Conservation (phyloP, 257 asterid species). For the Solanum chaucha region DNA sequence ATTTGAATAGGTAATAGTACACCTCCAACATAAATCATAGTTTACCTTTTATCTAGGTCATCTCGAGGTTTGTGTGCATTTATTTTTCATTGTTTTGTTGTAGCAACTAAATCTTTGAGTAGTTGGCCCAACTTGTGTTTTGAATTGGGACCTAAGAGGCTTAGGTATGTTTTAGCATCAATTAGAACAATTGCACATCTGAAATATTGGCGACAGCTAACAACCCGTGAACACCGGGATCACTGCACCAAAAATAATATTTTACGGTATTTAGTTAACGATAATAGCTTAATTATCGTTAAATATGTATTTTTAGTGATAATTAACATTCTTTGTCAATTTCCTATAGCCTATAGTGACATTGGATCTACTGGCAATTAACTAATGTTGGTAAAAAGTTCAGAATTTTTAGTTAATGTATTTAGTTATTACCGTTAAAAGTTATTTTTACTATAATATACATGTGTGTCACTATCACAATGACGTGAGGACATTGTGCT, state of each 20-base stretch:
- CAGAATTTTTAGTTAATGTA: no score
- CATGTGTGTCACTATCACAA: not conserved
- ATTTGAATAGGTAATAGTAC: no score
- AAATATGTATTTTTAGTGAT: no score
- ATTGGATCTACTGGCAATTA: no score
- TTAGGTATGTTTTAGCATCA: not conserved
- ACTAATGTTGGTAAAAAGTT: not conserved
- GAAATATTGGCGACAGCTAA: not conserved
- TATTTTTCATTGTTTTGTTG: not conserved
- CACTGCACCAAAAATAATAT: not conserved
- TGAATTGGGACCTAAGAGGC: not conserved
- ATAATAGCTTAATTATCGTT: no score
- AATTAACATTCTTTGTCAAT: no score
- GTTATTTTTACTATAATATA: no score
- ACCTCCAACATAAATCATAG: not conserved
- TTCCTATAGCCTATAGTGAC: not conserved
- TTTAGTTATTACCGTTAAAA: no score
- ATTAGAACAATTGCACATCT: not conserved
- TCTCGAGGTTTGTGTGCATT: not conserved
- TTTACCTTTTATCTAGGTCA: not conserved
- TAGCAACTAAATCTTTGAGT: not conserved
- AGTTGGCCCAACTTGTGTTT: not conserved
- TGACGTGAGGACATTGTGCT: not conserved
- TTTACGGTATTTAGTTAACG: not conserved
- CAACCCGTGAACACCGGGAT: not conserved